Evolutionary conservation across 1,139 yeast species (phyloP), one percentile per base, ranked within the genome.

Genomic region (Saccharomycopsis hybrid): DNA sequence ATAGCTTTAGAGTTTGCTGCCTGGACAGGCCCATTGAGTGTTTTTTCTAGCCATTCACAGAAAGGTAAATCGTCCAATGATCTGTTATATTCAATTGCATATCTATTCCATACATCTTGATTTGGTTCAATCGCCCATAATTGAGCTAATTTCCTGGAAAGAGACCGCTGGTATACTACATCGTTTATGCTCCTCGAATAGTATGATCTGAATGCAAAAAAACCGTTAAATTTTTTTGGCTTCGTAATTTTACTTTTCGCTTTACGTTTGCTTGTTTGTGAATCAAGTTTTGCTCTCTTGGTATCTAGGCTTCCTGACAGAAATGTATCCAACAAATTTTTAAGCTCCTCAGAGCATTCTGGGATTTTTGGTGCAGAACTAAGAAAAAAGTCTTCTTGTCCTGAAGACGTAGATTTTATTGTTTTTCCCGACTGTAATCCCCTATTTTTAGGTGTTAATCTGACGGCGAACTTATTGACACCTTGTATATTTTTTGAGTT

Each of bases 161-260:
- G 55, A 48, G 54, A 4, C 8, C 43, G 5, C 33, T 44, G 47
- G 5, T 27, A 5, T 2, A 59, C 57, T 1, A 63, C 59, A 28
- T 60, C 61, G 2, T 24, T 24, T 51, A 58, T 40, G 59, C 61
- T 30, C 60, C 59, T 51, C 11, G 70, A 58, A 54, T 69, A 70
- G 51, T 63, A 70, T 0, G 71, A 58, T 27, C 74, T 54, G 50
- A 64, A 70, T 0, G 73, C 74, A 43, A 68, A 61, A 52, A 70
- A 70, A 11, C 47, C 47, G 25, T 44, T 44, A 4, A 44, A 37
- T 27, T 45, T 27, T 27, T 38, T 44, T 8, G 4, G 11, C 5
- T 9, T 24, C 4, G 7, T 13, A 18, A 7, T 43, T n/a, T 44
- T 38, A 9, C 24, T 18, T 4, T 41, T 29, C 5, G 5, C 4